Evolutionary conservation across 495 filamentous ascomycete species (phyloP).

Genomic region (Xeromyces bisporus): DNA sequence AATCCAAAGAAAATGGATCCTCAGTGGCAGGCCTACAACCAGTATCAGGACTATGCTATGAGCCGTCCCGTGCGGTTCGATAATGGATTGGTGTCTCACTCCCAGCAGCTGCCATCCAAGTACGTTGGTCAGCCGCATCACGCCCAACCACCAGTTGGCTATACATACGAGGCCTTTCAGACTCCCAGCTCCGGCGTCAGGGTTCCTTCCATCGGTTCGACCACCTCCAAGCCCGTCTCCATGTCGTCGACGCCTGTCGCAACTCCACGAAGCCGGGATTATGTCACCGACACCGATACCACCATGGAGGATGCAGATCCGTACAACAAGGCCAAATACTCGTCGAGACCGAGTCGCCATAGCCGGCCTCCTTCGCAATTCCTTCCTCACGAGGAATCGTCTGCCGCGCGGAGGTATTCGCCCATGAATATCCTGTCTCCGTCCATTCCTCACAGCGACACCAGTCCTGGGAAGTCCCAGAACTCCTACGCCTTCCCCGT

Average conservation of each 20-base stretch:
- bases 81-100: slow-evolving; percentile 23
- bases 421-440: slow-evolving; percentile 75
- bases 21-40: slow-evolving; percentile 37
- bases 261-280: slow-evolving; percentile 51
- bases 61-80: slow-evolving; percentile 27
- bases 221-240: slow-evolving; percentile 35
- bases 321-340: slow-evolving; percentile 67
- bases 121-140: slow-evolving; percentile 32
- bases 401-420: slow-evolving; percentile 80
- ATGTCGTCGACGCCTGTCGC: slow-evolving; percentile 47
- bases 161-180: slow-evolving; percentile 61
- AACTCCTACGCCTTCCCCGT: slow-evolving; percentile 29
- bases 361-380: slow-evolving; percentile 46
- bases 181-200: slow-evolving; percentile 25
- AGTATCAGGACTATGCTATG: slow-evolving; percentile 29
- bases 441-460: slow-evolving; percentile 34
- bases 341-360: slow-evolving; percentile 48
- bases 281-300: slow-evolving; percentile 58
- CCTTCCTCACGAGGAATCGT: slow-evolving; percentile 55
- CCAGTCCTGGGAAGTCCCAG: slow-evolving; percentile 40
- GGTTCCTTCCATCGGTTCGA: slow-evolving; percentile 33
- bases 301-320: slow-evolving; percentile 86
- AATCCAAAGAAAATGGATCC: too few species aligned
- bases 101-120: slow-evolving; percentile 24
- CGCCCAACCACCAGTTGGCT: slow-evolving; percentile 46